Evolutionary conservation across 2,329 filamentous ascomycete species (phyloP), one percentile per base, ranked within the genome.

Genomic region (Phaeosphaeria sp.): DNA sequence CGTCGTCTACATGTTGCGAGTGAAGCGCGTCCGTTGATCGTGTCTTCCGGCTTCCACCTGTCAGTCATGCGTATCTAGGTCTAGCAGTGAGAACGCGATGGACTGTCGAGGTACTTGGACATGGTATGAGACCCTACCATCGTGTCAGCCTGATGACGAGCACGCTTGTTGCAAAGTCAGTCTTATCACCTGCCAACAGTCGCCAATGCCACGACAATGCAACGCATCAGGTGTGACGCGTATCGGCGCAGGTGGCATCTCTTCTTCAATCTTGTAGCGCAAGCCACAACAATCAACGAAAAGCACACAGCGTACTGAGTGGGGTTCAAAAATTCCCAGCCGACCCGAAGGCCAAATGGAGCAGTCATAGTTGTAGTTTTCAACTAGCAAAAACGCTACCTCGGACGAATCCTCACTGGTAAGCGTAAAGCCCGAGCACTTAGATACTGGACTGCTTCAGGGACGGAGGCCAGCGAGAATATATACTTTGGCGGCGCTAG

Each of bases 331-430:
- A 89, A 92, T 92, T 92, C 90, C 89, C 84, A 85, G 82, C 81
- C 86, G 85, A 84, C 83, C 85, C 83, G 82, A 82, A 84, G 85
- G 85, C 88, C 87, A 85, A 84, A 80, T 84, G 83, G 83, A 93
- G 90, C 84, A 84, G 89, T 91, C 89, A 74, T 86, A 84, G 83
- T 84, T 81, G 83, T 90, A 91, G 89, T 90, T 91, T 90, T 90
- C 89, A 91, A 91, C 89, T 90, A 92, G 90, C 90, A 92, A 91
- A 90, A 91, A 91, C 85, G 85, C 86, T 85, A 86, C 87, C 89
- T 92, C 90, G 87, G 90, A 92, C 88, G 85, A 88, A 89, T 91
- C 90, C 87, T 92, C 90, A 92, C 88, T 89, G 88, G 86, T 87
- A 89, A 86, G 86, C 88, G 85, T 91, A 90, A 89, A 86, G 88